Evolutionary conservation across 164 flowering plant species (phyloP).

Genomic region (Aristolochia fimbriata): DNA sequence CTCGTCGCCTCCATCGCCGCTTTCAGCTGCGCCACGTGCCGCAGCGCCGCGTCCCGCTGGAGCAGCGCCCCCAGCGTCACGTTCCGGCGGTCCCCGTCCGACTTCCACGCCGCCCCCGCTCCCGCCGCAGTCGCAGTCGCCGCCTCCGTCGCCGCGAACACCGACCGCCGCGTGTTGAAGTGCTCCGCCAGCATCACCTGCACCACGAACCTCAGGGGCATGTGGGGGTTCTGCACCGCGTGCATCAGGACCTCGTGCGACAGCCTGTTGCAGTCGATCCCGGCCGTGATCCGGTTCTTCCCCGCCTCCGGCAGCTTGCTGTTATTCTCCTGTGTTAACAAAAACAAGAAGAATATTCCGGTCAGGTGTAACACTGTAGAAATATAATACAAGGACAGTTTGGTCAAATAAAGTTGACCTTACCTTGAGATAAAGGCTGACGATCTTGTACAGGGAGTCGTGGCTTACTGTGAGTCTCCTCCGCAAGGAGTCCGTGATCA

Average conservation of each 20-base stretch:
- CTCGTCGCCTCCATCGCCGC: slow-evolving; percentile 47
- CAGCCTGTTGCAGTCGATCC: slow-evolving; percentile 59
- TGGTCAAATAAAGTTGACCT: neutral
- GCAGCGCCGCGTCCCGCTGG: slow-evolving; percentile 53
- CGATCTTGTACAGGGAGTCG: slow-evolving; percentile 47
- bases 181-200: slow-evolving; percentile 82
- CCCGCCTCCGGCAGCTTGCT: slow-evolving; percentile 49
- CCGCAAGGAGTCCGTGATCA: slow-evolving; percentile 41
- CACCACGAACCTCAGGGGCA: slow-evolving; percentile 70
- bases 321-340: slow-evolving; percentile 29
- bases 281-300: slow-evolving; percentile 36
- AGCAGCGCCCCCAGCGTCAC: slow-evolving; percentile 59
- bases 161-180: slow-evolving; percentile 52
- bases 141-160: slow-evolving; percentile 15
- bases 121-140: too few relatives aligned
- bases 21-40: slow-evolving; percentile 47
- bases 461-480: slow-evolving; percentile 30
- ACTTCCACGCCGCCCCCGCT: slow-evolving; percentile 2
- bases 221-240: slow-evolving; percentile 66
- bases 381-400: too few relatives aligned
- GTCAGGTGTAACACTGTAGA: neutral
- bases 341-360: neutral
- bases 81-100: neutral
- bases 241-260: slow-evolving; percentile 46
- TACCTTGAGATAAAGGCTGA: slow-evolving; percentile 62